These are phyloP conservation scores for Senna tora DNA, from an alignment of 306 rosid species.

Conservation along the genomic window DNA sequence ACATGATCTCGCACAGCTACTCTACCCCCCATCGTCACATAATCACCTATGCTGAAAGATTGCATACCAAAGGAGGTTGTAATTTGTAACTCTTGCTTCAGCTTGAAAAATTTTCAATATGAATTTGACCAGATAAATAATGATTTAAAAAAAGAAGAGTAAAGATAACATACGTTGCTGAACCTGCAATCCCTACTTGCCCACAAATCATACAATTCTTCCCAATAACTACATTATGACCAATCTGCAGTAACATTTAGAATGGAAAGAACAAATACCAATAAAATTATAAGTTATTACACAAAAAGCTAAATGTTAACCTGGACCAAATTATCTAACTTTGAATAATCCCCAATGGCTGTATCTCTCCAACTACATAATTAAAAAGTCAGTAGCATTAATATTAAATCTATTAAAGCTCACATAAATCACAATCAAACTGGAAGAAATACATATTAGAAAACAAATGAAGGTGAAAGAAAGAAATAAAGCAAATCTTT, in stretches of 20 bases:
- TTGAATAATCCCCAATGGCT: constrained; percentile 70
- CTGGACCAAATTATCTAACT: constrained; percentile 96
- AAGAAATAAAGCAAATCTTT: constrained; percentile 27
- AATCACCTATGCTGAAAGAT: constrained; percentile 75
- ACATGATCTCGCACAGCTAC: constrained; percentile 93
- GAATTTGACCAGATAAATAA: constrained; percentile 15
- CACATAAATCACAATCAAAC: constrained; percentile 23
- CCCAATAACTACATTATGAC: constrained; percentile 88
- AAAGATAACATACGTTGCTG: constrained; percentile 66
- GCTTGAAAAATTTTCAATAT: constrained; percentile 26
- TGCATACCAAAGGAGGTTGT: constrained; percentile 31
- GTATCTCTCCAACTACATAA: constrained; percentile 96
- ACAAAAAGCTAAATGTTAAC: constrained; percentile 46
- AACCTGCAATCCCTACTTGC: constrained; percentile 96
- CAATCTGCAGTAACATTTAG: constrained; percentile 68
- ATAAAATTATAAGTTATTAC: background rate
- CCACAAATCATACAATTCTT: constrained; percentile 89
- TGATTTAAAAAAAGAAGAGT: constrained; percentile 12
- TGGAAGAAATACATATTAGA: constrained; percentile 13
- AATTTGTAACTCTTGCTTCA: constrained; percentile 29
- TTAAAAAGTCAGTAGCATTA: constrained; percentile 36
- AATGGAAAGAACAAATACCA: constrained; percentile 17
- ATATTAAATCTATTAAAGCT: constrained; percentile 15
- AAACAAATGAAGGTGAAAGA: background rate
- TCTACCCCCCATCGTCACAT: constrained; percentile 90